Percentiles rank a stretch among this genome's conserved stretches.
Evolutionary conservation across 495 filamentous ascomycete genomes (phyloP).

Genomic region (Clavariopsis aquatica): DNA sequence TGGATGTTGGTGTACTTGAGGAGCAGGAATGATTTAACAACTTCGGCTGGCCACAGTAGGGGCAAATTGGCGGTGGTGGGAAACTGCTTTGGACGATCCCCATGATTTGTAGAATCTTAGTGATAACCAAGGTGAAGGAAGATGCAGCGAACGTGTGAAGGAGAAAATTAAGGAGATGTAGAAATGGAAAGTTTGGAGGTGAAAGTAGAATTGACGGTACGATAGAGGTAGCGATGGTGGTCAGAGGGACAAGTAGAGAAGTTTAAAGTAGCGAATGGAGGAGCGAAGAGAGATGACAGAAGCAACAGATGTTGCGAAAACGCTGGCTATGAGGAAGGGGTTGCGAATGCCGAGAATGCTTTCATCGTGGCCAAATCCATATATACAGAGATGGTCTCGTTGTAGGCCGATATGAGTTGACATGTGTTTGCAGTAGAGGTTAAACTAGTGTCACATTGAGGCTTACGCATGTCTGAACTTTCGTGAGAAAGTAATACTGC

Average conservation of each 20-base stretch:
- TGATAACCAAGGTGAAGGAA: not conserved
- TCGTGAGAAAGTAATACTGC: not conserved
- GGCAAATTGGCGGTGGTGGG: slow-evolving; percentile 28
- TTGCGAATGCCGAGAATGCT: no score
- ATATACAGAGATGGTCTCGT: not conserved
- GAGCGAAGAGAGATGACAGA: not conserved
- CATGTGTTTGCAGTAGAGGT: not conserved
- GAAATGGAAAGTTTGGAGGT: no score
- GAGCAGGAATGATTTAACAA: slow-evolving; percentile 14
- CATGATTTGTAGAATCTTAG: slow-evolving; percentile 3
- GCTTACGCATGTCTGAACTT: not conserved
- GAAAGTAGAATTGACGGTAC: no score
- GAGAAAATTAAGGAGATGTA: not conserved
- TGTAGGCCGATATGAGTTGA: not conserved
- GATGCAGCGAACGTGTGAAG: not conserved
- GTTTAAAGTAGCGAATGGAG: no score
- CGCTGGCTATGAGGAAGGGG: no score
- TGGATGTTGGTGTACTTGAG: slow-evolving; percentile 12
- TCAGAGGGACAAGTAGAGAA: no score
- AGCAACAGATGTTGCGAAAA: not conserved
- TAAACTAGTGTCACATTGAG: not conserved
- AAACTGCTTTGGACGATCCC: slow-evolving; percentile 28
- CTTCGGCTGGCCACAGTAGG: slow-evolving; percentile 15
- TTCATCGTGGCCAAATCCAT: not conserved
- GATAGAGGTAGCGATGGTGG: no score